phyloP scores from a whole-genome alignment of 2,329 filamentous ascomycete species.

The Ceratocystis smalleyi region DNA sequence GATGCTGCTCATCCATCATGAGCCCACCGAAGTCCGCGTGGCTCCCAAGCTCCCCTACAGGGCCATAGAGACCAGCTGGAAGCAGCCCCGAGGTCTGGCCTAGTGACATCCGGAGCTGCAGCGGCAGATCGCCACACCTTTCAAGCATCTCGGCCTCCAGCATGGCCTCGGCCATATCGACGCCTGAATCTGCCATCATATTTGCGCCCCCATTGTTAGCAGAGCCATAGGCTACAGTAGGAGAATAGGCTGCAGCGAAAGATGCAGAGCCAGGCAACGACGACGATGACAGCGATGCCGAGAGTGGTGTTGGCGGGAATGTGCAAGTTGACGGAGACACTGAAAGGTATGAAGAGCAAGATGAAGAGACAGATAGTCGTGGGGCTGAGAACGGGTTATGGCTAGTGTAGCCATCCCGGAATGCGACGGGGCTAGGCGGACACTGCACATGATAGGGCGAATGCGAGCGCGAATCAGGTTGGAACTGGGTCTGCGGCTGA shows the following conservation, averaged over 20 bases:
- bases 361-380: neutral
- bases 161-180: neutral
- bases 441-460: conserved; percentile 25
- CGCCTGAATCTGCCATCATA: neutral
- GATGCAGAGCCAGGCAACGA: neutral
- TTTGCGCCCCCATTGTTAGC: neutral
- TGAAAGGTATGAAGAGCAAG: neutral
- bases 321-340: conserved; percentile 20
- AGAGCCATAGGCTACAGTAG: neutral
- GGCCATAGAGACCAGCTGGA: too few species aligned
- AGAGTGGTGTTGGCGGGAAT: neutral
- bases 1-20: too few species aligned
- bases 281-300: neutral
- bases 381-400: neutral
- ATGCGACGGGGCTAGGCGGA: conserved; percentile 34
- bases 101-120: neutral
- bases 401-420: conserved; percentile 18
- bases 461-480: conserved; percentile 18
- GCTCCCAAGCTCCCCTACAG: too few species aligned
- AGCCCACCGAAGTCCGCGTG: too few species aligned
- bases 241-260: neutral
- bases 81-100: neutral
- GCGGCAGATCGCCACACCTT: neutral
- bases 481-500: conserved; percentile 23
- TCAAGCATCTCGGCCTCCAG: neutral